These are phyloP conservation scores for Podospora pseudocomata DNA, from an alignment of 495 filamentous ascomycete species.

Conservation along the genomic window DNA sequence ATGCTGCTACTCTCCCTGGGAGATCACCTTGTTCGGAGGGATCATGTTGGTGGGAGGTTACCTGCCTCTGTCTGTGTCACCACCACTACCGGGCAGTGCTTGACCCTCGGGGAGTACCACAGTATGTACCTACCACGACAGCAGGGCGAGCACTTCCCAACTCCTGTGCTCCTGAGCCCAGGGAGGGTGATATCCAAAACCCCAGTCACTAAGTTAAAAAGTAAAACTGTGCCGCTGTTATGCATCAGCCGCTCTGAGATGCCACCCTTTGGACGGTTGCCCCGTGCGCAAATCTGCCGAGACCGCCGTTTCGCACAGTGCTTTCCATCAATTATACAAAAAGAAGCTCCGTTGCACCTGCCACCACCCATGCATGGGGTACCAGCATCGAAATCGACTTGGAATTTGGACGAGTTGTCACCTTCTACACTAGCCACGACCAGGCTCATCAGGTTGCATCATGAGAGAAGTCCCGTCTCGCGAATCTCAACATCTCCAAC, in stretches of 20 bases:
- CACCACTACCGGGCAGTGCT: neutral
- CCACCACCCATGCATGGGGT: neutral
- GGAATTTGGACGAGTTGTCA: neutral
- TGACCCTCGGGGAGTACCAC: neutral
- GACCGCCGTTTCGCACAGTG: neutral
- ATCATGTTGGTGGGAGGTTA: neutral
- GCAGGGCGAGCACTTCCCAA: conserved; percentile 2
- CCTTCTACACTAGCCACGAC: neutral
- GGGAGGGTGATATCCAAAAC: neutral
- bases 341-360: neutral
- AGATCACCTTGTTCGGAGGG: neutral
- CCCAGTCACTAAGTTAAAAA: neutral
- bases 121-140: neutral
- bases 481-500: neutral
- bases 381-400: too few species aligned
- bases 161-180: neutral
- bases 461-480: neutral
- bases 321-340: neutral
- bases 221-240: neutral
- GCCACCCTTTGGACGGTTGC: neutral
- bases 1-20: neutral
- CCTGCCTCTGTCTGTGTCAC: neutral
- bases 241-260: neutral
- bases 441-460: neutral
- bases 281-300: neutral